Evolutionary conservation across 2,329 filamentous ascomycete species (phyloP), one percentile per base, ranked within the genome.

Genomic region (Epichloe hybrida): DNA sequence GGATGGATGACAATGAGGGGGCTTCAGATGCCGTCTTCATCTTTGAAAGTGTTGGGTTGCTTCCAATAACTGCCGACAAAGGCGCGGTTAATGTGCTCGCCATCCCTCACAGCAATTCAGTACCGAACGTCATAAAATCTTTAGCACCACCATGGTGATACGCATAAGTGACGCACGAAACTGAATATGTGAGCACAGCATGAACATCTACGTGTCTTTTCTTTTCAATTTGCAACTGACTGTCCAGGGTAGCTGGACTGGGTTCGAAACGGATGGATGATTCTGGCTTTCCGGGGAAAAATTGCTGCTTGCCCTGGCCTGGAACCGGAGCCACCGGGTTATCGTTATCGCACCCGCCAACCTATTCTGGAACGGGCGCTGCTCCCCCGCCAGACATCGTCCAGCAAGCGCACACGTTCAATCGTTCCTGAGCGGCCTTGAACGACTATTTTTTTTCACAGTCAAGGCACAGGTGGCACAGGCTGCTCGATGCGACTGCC

Each of bases 281-380:
- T 27, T 27, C 6, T 27, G 23, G 23, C 6, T 23, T 23, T 23
- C 23, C 23, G 23, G 23, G 3, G 7, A 47, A 47, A 43, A 41
- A 42, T 20, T 47, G 38, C 31, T 23, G 39, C 27, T 31, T 37
- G 46, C 21, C 23, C 40, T 46, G 35, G 36, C 23, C 40, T 17
- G 40, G 36, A 40, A 17, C 27, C 27, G 27, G 9, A n/a, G 37
- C 37, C 46, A 46, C 51, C 63, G 63, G 62, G 63, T 67, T 67
- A 67, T 67, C 64, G 61, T 67, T 68, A 67, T 68, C 64, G 64
- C 65, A 62, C 57, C 60, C 64, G 62, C 62, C 55, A 61, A 51
- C 56, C 54, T 54, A 55, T 49, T 54, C 55, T 53, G 53, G 52
- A 38, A 36, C 38, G 37, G 13, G 13, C n/a, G 42, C 49, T 56